Base-by-base conservation (phyloP, 345 rosid species). In the Camelina sativa region DNA sequence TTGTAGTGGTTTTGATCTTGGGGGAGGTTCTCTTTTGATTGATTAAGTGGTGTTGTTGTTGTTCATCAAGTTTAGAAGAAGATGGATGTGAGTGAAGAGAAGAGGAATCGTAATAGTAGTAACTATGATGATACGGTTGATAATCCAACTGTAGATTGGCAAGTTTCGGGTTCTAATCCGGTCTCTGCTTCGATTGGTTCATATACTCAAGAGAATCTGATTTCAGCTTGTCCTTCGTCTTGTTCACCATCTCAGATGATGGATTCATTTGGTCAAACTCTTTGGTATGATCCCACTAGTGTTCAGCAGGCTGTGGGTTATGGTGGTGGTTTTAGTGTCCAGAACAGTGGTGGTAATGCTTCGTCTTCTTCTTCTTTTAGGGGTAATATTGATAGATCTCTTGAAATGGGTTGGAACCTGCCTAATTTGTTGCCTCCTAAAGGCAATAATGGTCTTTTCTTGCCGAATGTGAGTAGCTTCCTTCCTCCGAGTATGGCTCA, bases 331-430 rank as follows among this genome's bases (percentile, higher is more conserved):
- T 76, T 81, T 41, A 62, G 3, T 53, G 57, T 53, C n/a, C 57
- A 53, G 32, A 53, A 6, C 67, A 84, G 46, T 76, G 79, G 82
- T 80, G 82, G 86, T 47, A 47, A 19, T 47, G 53, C 60, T 0
- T 69, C 70, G 0, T 25, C 30, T 28, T 28, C 30, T 28, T 76
- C 75, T 23, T 78, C 91, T 56, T 67, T 82, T 82, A 84, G 85
- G 72, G 79, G 81, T 74, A 73, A 53, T 71, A 71, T 79, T 2
- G 88, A 88, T 71, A 86, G 90, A 78, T 73, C 89, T 30, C 82
- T 83, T 65, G 91, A 88, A 51, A 81, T 84, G 82, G 86, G 84
- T 50, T 94, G 98, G 97, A 86, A 85, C 80, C 83, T 86, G 17
- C 81, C 84, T 67, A 77, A 74, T 74, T 67, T 91, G 63, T 79